Base-by-base conservation (phyloP, 192 early-diverging fungal species). In the Lunasporangiospora selenospora region DNA sequence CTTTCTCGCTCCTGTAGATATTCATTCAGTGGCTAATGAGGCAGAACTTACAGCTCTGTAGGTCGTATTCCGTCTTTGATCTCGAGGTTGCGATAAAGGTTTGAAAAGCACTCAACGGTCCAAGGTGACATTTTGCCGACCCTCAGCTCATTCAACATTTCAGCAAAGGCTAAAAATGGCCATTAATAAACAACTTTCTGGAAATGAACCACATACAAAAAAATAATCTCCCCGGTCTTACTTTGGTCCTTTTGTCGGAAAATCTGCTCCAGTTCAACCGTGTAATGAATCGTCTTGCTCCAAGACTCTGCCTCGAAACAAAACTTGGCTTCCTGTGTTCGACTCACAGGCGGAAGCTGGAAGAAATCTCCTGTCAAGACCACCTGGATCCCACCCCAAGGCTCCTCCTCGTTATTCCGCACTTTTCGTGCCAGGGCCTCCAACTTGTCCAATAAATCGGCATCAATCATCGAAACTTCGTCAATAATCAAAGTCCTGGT, bases 131-230 rank as follows among this genome's bases (percentile, higher is more conserved):
- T 62, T 16, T 62, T 62, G 16, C 93, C 93, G 19, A 89, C 57
- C 44, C 95, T 84, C 75, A 95, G 81, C 73, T 97, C 91, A 67
- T 97, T 93, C 23, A 97, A 80, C 61, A 95, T 85, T 32, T 87
- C 78, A 33, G 92, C 82, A 50, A 97, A 92, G 23, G 64, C 67
- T 71, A 47, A 27, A 2, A 27, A 3, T n/a, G 26, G n/a, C n/a
- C n/a, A n/a, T n/a, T n/a, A 5, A 34, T 15, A n/a, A 16, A 6
- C 15, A 13, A 36, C 16, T 32, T 12, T 16, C 49, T 31, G 27
- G 31, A 1, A 9, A 31, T n/a, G 18, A 11, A 6, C 18, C 19
- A 24, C 8, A n/a, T 11, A 0, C 19, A 11, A 3, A 6, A 32
- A 8, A 41, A 12, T 21, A 44, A 56, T 6, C 29, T 9, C 13